These are phyloP conservation scores for Solanum hybrid DNA, from an alignment of 305 asterid genomes.

Conservation along the genomic window DNA sequence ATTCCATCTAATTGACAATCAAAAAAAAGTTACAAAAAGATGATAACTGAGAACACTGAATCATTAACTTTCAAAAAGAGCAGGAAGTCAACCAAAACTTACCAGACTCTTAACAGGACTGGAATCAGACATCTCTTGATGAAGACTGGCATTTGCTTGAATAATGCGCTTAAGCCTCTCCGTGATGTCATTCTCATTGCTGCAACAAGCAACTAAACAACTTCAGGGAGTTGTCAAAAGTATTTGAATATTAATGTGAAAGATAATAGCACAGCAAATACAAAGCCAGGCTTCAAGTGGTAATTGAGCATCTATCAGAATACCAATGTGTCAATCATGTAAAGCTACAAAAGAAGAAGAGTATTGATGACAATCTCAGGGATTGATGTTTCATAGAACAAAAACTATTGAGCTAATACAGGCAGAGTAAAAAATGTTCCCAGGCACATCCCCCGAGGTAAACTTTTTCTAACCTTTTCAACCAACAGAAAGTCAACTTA, in stretches of 20 bases:
- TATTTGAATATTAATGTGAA: neutral
- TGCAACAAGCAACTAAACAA: constrained; percentile 22
- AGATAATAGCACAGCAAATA: neutral
- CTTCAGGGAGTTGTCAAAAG: neutral
- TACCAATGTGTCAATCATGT: neutral
- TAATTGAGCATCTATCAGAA: neutral
- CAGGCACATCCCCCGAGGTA: neutral
- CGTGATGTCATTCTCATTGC: constrained; percentile 87
- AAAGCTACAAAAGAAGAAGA: neutral
- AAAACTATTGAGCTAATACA: neutral
- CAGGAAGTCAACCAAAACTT: constrained; percentile 1
- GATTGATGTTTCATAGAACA: neutral
- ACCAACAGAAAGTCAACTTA: neutral
- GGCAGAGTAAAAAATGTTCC: neutral
- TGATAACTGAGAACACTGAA: neutral
- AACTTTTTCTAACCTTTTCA: neutral
- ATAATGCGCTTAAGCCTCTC: constrained; percentile 68
- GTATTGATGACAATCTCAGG: neutral
- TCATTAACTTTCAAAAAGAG: neutral
- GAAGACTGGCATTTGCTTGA: constrained; percentile 61
- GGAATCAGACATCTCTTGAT: constrained; percentile 43
- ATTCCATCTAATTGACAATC: neutral
- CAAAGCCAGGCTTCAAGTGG: neutral
- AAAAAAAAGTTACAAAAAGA: neutral
- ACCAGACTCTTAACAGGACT: constrained; percentile 39